phyloP scores from a whole-genome alignment of 176 grass and related monocot genomes.

The Musa itinerans region DNA sequence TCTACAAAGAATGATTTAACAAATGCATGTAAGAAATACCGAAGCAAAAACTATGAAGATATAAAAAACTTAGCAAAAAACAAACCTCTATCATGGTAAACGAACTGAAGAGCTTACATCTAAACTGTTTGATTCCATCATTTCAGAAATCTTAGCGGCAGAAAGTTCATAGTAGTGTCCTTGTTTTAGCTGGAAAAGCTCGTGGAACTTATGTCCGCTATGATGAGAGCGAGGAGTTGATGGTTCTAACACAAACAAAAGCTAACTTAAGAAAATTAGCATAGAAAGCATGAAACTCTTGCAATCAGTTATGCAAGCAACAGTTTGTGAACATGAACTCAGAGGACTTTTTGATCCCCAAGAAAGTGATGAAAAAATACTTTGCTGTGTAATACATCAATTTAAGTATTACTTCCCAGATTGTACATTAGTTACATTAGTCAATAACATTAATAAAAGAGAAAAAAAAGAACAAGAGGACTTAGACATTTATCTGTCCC shows the following conservation, averaged over 20 bases:
- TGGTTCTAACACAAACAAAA: slow-evolving; percentile 17
- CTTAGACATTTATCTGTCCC: too few relatives aligned
- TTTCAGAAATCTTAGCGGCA: slow-evolving; percentile 73
- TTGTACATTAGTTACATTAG: too few relatives aligned
- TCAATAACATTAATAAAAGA: too few relatives aligned
- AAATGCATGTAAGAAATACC: slow-evolving; percentile 28
- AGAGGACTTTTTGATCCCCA: too few relatives aligned
- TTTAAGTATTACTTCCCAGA: too few relatives aligned
- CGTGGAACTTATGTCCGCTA: slow-evolving; percentile 64
- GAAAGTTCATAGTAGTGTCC: slow-evolving; percentile 67
- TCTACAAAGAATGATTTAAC: slow-evolving; percentile 38
- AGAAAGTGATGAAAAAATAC: too few relatives aligned
- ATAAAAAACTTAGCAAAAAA: not conserved
- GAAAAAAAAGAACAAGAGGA: too few relatives aligned
- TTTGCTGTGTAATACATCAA: too few relatives aligned
- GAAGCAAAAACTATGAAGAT: not conserved
- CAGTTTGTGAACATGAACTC: not conserved
- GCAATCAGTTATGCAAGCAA: not conserved
- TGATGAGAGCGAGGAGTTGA: slow-evolving; percentile 22
- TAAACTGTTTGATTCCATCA: slow-evolving; percentile 83
- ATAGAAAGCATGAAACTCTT: not conserved
- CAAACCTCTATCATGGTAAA: slow-evolving; percentile 7
- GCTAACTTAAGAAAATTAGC: slow-evolving; percentile 9
- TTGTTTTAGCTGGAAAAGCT: slow-evolving; percentile 60
- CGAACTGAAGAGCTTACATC: slow-evolving; percentile 63